These are phyloP conservation scores for Cudoniella acicularis DNA, from an alignment of 495 filamentous ascomycete genomes.

Conservation along the genomic window DNA sequence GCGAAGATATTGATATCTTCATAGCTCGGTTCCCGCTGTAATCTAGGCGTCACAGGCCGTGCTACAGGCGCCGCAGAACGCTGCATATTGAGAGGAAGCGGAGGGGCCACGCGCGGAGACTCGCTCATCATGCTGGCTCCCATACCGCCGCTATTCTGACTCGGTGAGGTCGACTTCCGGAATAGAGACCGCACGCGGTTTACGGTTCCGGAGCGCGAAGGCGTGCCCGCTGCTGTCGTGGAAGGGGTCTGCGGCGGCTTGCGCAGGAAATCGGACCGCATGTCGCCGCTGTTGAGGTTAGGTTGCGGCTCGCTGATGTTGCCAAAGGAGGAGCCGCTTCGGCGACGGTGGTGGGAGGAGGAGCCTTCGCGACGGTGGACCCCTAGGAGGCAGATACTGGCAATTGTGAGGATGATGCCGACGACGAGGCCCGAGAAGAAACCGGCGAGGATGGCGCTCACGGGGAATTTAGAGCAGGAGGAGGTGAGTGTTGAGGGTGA, in stretches of 20 bases:
- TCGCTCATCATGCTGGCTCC: neutral
- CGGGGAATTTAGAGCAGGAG: constrained; percentile 43
- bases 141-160: neutral
- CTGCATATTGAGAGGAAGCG: constrained; percentile 7
- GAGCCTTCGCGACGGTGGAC: constrained; percentile 2
- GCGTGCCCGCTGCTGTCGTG: constrained; percentile 1
- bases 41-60: constrained; percentile 26
- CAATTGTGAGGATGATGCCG: constrained; percentile 25
- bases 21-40: constrained; percentile 48
- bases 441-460: constrained; percentile 51
- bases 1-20: constrained; percentile 72
- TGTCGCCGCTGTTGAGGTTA: neutral
- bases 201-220: neutral
- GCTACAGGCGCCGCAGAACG: neutral
- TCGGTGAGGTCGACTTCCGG: constrained; percentile 12
- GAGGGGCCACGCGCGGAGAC: neutral
- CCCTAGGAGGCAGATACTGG: constrained; percentile 22
- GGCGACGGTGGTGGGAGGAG: neutral
- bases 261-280: constrained; percentile 26
- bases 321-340: constrained; percentile 26
- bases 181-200: constrained; percentile 19
- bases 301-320: constrained; percentile 25
- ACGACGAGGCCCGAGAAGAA: constrained; percentile 61
- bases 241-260: constrained; percentile 17
- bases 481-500: constrained; percentile 17